Base-by-base conservation (phyloP, 257 asterid genomes). In the Echium plantagineum region DNA sequence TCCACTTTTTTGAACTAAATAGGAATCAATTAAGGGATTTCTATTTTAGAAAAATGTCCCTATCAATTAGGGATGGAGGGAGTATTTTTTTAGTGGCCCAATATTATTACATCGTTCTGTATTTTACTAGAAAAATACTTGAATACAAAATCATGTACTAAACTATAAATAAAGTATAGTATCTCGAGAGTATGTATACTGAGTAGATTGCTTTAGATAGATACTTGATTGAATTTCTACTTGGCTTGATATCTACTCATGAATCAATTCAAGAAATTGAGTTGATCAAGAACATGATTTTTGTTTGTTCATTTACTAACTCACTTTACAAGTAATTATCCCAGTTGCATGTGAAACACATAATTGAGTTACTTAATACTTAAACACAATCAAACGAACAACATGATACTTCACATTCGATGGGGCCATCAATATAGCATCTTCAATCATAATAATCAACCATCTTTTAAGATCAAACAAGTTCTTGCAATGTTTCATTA, bases 311-410 rank as follows among this genome's bases (percentile, higher is more conserved):
- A 42, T 42, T 42, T 42, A 42, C 49, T 18, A 53, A 19, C 57
- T n/a, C 57, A 53, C 21, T 53, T 53, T 53, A 21, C 57, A n/a
- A n/a, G 57, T 53, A 53, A 53, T 53, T 53, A 53, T 53, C 57
- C 2, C 4, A n/a, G 15, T 53, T 53, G 57, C 57, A 53, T 53
- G 57, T 53, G 57, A 53, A 53, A 53, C 57, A 53, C 57, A 53
- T 53, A 53, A 53, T 53, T 53, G 57, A 53, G 57, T 9, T 53
- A 10, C 57, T 53, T 18, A 53, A 21, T 10, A 42, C 49, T 19
- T 53, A 53, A 53, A 53, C 57, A 53, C 57, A 53, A 53, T 8
- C 57, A 17, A 13, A 18, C 4, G 26, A 53, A 19, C 57, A 53
- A 5, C 21, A 53, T 53, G 24, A 53, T 53, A 42, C 2, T 53